Evolutionary conservation across 2,329 filamentous ascomycete genomes (phyloP).

Genomic region (Calonectria ilicicola): DNA sequence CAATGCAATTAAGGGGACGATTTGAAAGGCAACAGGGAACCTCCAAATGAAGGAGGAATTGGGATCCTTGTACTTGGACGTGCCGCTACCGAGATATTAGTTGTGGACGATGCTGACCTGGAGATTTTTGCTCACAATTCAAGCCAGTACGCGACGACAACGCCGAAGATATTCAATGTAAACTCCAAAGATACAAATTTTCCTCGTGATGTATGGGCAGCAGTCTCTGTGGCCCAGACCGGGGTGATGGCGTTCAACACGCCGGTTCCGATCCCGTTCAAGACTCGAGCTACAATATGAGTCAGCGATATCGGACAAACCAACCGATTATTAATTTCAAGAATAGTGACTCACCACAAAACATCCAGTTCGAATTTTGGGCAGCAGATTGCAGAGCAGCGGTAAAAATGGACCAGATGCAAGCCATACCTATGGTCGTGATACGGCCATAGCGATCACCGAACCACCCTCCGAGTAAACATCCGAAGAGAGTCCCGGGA

Average conservation of each 20-base stretch:
- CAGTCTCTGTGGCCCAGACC: slow-evolving; percentile 60
- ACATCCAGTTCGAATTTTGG: not conserved
- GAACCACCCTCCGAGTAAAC: not conserved
- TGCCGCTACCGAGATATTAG: slow-evolving; percentile 28
- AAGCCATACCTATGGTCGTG: not conserved
- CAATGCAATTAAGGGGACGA: slow-evolving; percentile 52
- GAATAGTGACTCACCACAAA: not conserved
- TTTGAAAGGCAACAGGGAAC: slow-evolving; percentile 51
- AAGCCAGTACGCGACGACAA: slow-evolving; percentile 54
- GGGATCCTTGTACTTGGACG: slow-evolving; percentile 43
- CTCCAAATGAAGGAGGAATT: slow-evolving; percentile 45
- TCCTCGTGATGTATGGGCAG: slow-evolving; percentile 57
- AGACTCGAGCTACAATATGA: not conserved
- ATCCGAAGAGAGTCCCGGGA: not conserved
- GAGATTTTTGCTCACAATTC: slow-evolving; percentile 34
- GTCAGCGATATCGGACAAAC: not conserved
- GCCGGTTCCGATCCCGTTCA: not conserved
- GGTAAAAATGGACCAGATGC: not conserved
- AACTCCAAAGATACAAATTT: slow-evolving; percentile 60
- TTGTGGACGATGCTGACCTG: not conserved
- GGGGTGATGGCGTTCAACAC: slow-evolving; percentile 55
- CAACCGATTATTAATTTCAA: not conserved
- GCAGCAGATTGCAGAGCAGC: not conserved
- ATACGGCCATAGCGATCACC: not conserved
- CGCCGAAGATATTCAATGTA: slow-evolving; percentile 63